These are phyloP conservation scores for Beauveria australis DNA, from an alignment of 2,329 filamentous ascomycete species.

Conservation along the genomic window DNA sequence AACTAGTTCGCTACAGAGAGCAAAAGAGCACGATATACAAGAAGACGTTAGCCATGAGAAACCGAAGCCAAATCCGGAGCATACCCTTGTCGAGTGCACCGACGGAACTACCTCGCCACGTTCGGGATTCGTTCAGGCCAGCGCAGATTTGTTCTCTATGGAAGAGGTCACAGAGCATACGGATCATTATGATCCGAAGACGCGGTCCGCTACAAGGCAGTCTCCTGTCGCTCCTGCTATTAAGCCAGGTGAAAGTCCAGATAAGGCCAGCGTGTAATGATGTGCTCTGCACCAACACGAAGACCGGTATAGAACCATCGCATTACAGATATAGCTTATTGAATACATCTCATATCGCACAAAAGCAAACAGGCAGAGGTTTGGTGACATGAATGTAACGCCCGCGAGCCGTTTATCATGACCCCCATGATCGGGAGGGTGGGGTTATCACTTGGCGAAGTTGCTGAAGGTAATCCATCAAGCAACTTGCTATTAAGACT, in stretches of 20 bases:
- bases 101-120: background rate
- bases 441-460: background rate
- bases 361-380: background rate
- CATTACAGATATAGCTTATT: background rate
- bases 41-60: background rate
- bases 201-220: no score
- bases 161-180: background rate
- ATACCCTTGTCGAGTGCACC: background rate
- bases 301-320: background rate
- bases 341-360: background rate
- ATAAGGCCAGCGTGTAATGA: background rate
- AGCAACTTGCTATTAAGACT: no score
- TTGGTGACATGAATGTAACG: background rate
- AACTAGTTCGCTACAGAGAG: background rate
- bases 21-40: background rate
- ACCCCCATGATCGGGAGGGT: no score
- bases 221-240: background rate
- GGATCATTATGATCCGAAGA: background rate
- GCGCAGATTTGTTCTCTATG: background rate
- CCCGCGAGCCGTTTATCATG: background rate
- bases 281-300: no score
- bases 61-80: background rate
- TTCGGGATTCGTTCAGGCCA: background rate
- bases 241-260: background rate
- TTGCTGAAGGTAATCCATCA: no score